These are phyloP conservation scores for Euphorbia tirucalli DNA, from an alignment of 345 rosid genomes.

Conservation along the genomic window DNA sequence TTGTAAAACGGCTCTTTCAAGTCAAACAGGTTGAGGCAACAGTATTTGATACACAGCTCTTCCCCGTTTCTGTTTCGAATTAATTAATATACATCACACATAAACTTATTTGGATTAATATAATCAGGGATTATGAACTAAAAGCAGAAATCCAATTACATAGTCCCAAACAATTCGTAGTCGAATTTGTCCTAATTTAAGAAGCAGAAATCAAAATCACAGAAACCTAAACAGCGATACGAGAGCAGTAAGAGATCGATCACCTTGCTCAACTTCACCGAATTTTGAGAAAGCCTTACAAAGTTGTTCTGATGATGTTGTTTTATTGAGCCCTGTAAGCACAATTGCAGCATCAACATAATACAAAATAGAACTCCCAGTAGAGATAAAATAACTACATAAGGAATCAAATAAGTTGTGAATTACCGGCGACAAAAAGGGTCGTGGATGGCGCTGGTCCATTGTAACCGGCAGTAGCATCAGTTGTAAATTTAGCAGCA, in stretches of 20 bases:
- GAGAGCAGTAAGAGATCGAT: neutral
- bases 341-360: too few species aligned
- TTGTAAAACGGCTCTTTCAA: neutral
- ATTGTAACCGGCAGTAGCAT: too few species aligned
- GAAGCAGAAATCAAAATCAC: too few species aligned
- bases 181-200: too few species aligned
- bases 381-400: too few species aligned
- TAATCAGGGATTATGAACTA: neutral
- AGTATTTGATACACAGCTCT: neutral
- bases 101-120: too few species aligned
- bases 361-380: too few species aligned
- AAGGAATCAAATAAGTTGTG: too few species aligned
- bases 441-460: too few species aligned
- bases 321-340: neutral
- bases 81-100: neutral
- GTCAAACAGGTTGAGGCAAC: neutral
- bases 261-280: neutral
- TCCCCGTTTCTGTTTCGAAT: neutral
- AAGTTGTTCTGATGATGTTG: neutral
- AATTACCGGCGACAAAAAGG: too few species aligned
- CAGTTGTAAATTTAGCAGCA: neutral
- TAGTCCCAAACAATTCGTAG: neutral
- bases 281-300: neutral
- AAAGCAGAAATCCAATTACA: neutral
- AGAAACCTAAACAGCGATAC: too few species aligned